These are phyloP conservation scores for Claviceps lovelessii DNA, from an alignment of 2,329 filamentous ascomycete species.

Conservation along the genomic window DNA sequence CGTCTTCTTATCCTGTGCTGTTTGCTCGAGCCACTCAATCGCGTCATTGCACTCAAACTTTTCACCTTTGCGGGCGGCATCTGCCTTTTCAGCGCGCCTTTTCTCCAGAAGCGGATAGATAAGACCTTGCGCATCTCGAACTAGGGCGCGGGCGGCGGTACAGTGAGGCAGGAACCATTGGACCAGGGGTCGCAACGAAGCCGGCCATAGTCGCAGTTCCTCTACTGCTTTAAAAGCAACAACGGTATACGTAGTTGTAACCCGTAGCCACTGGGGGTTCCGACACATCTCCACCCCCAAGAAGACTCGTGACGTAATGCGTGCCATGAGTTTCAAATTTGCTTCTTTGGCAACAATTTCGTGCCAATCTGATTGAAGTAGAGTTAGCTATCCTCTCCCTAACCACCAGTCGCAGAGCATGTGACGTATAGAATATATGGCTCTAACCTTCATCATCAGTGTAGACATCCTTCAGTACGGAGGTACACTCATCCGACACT, in stretches of 20 bases:
- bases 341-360: not conserved
- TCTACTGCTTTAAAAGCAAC: constrained; percentile 18
- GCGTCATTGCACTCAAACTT: constrained; percentile 7
- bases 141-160: constrained; percentile 4
- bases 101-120: constrained; percentile 8
- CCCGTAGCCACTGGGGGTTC: constrained; percentile 31
- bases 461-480: not conserved
- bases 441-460: not conserved
- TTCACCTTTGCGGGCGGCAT: constrained; percentile 4
- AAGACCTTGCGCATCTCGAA: constrained; percentile 2
- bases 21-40: constrained; percentile 10
- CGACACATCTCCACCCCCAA: constrained; percentile 30
- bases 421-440: not conserved
- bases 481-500: not conserved
- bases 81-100: constrained; percentile 4
- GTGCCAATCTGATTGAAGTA: not conserved
- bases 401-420: not conserved
- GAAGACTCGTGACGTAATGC: constrained; percentile 35
- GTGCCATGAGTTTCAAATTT: constrained; percentile 23
- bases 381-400: not conserved
- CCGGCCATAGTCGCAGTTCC: constrained; percentile 8
- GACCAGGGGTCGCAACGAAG: constrained; percentile 6
- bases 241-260: constrained; percentile 28
- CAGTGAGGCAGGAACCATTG: constrained; percentile 10
- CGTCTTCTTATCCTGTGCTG: not conserved